Conservation (phyloP, 1,284 basidiomycete species). For the Pascua guehoae region DNA sequence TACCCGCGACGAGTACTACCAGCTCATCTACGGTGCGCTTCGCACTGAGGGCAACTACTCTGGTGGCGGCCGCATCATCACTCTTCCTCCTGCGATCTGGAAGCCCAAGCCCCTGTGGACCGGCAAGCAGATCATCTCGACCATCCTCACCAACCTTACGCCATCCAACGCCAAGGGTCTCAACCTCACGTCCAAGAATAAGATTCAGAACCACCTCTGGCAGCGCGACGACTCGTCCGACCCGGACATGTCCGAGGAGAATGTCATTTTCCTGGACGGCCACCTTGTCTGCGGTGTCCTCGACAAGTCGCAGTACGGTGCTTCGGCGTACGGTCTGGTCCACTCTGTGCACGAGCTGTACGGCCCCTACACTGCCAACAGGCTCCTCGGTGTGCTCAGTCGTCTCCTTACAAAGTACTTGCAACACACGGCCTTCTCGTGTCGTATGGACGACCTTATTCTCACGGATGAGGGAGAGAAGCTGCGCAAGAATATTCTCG, state of each 20-base stretch:
- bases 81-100: conserved; percentile 86
- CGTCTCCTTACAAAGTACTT: conserved; percentile 95
- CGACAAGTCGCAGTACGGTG: conserved; percentile 97
- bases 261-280: conserved; percentile 86
- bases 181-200: conserved; percentile 81
- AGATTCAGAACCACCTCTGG: conserved; percentile 83
- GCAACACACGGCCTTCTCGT: conserved; percentile 95
- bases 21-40: conserved; percentile 92
- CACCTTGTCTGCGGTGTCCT: conserved; percentile 88
- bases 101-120: conserved; percentile 91
- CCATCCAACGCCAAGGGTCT: conserved; percentile 76
- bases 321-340: conserved; percentile 90
- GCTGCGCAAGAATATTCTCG: conserved; percentile 66
- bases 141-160: conserved; percentile 86
- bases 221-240: conserved; percentile 45
- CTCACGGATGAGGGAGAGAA: conserved; percentile 79
- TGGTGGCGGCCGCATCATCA: conserved; percentile 66
- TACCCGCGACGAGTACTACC: conserved; percentile 91
- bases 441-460: conserved; percentile 96
- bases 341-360: conserved; percentile 99
- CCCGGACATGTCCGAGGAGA: conserved; percentile 64
- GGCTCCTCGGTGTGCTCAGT: conserved; percentile 86
- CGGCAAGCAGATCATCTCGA: conserved; percentile 96
- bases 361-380: conserved; percentile 82
- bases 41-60: conserved; percentile 79